Percentiles rank a stretch among this genome's conserved stretches.
These are phyloP conservation scores for Pichia sp. DNA, from an alignment of 1,139 yeast species.

Conservation along the genomic window DNA sequence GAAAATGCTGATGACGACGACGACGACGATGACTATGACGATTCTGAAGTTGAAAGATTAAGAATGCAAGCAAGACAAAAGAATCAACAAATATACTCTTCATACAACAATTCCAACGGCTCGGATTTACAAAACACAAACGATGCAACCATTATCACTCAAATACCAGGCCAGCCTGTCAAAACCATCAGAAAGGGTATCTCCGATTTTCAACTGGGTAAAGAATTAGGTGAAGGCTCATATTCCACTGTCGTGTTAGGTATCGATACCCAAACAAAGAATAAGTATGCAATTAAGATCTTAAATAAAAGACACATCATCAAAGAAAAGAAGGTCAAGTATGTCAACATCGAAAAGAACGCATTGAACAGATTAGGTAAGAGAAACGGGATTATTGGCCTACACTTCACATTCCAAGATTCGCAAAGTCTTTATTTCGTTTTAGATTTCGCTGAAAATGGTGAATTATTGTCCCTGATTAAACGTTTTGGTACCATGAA, in stretches of 20 bases:
- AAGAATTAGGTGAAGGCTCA: slow-evolving; percentile 77
- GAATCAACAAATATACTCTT: slow-evolving; percentile 8
- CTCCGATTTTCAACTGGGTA: slow-evolving; percentile 70
- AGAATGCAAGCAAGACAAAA: slow-evolving; percentile 9
- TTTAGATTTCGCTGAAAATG: slow-evolving; percentile 77
- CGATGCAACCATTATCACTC: slow-evolving; percentile 13
- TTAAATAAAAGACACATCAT: slow-evolving; percentile 73
- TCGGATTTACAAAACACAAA: background rate
- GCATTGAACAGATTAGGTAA: slow-evolving; percentile 70
- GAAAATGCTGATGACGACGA: slow-evolving; percentile 17
- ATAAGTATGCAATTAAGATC: slow-evolving; percentile 71
- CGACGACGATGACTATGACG: slow-evolving; percentile 17
- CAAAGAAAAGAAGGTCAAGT: slow-evolving; percentile 75
- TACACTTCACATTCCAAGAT: slow-evolving; percentile 79
- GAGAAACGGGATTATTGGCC: slow-evolving; percentile 66
- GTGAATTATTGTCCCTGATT: slow-evolving; percentile 65
- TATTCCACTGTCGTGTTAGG: slow-evolving; percentile 77
- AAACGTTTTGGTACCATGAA: slow-evolving; percentile 56
- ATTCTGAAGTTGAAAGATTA: slow-evolving; percentile 15
- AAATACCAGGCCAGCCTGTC: slow-evolving; percentile 25
- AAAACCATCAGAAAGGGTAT: slow-evolving; percentile 51
- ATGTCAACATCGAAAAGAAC: slow-evolving; percentile 75
- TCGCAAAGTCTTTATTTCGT: slow-evolving; percentile 70
- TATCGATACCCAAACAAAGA: slow-evolving; percentile 52
- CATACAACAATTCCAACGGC: background rate